Evolutionary conservation across 139 green algal species (phyloP).

Genomic region (Bryopsis sp.): DNA sequence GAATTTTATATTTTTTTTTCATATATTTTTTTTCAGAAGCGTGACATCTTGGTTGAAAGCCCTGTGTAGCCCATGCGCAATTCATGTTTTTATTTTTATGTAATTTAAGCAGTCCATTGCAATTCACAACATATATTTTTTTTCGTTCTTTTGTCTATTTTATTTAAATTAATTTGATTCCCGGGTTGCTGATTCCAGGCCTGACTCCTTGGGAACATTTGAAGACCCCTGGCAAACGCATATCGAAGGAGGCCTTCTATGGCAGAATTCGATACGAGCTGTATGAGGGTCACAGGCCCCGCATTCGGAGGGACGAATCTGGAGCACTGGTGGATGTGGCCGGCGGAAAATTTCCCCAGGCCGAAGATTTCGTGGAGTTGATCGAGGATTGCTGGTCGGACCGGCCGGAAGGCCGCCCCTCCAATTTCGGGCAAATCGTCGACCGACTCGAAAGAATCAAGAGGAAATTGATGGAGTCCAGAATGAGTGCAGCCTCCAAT

Average conservation of each 20-base stretch:
- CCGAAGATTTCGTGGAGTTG: constrained; percentile 7
- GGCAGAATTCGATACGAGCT: constrained; percentile 20
- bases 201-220: constrained; percentile 19
- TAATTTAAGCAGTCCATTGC: no score
- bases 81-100: no score
- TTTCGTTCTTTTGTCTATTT: no score
- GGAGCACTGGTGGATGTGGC: not conserved
- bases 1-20: no score
- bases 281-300: constrained; percentile 5
- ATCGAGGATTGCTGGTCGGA: constrained; percentile 17
- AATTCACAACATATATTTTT: no score
- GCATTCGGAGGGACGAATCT: not conserved
- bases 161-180: no score
- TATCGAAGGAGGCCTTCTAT: constrained; percentile 8
- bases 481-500: not conserved
- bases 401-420: not conserved
- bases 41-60: no score
- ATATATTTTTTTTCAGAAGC: no score
- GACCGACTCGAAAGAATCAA: constrained; percentile 11
- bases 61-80: no score
- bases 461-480: not conserved
- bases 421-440: constrained; percentile 7
- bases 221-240: not conserved
- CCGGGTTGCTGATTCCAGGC: no score
- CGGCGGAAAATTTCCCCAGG: not conserved